Conservation (phyloP, 768 basidiomycete species). For the Rhodosporidiobolus odoratus region DNA sequence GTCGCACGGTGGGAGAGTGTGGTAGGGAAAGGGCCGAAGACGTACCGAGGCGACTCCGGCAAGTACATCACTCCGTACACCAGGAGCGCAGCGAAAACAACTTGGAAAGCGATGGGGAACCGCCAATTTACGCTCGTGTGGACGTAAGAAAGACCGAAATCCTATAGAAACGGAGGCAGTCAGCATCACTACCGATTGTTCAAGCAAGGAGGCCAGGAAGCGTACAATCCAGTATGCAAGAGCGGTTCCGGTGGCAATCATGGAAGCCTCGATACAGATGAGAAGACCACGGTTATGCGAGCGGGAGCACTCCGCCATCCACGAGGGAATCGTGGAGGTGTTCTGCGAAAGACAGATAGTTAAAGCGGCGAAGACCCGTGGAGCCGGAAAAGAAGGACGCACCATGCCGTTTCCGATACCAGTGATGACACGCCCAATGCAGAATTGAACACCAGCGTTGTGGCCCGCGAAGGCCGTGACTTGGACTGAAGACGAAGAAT, state of each 20-base stretch:
- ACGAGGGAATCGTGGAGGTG: constrained; percentile 62
- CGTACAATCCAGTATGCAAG: constrained; percentile 60
- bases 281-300: constrained; percentile 58
- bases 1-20: no score
- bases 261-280: constrained; percentile 56
- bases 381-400: no score
- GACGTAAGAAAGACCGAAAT: constrained; percentile 50
- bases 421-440: constrained; percentile 46
- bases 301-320: constrained; percentile 63
- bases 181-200: constrained; percentile 43
- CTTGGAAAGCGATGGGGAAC: constrained; percentile 52
- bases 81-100: constrained; percentile 50
- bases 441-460: constrained; percentile 46
- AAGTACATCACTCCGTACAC: constrained; percentile 47
- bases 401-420: constrained; percentile 15
- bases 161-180: constrained; percentile 33
- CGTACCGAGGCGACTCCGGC: constrained; percentile 46
- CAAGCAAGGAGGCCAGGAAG: constrained; percentile 38
- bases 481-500: constrained; percentile 40
- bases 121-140: constrained; percentile 47
- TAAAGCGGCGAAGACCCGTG: constrained; percentile 50
- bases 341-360: background rate
- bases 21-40: no score
- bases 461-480: constrained; percentile 47
- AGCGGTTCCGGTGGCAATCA: constrained; percentile 63